A percentile compares a stretch with the other conserved stretches of the same genome.
phyloP scores from a whole-genome alignment of 768 basidiomycete species.

The Hirschioporus abietinus region DNA sequence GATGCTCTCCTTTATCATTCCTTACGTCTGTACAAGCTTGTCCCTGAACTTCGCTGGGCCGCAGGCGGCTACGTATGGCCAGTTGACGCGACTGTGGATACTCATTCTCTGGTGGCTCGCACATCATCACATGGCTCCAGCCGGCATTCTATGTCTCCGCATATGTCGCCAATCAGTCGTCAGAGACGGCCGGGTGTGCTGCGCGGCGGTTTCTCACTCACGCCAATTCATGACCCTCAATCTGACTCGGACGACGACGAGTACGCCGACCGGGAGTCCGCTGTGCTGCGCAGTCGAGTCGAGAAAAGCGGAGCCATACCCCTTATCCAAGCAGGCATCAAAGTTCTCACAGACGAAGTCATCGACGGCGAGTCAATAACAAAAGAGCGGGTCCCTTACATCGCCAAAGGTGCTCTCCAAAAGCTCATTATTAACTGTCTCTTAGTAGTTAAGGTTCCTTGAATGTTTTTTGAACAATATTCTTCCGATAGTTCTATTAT shows the following conservation, averaged over 20 bases:
- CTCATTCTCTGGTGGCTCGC: conserved; percentile 18
- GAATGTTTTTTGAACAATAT: conserved; percentile 15
- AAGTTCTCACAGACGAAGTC: conserved; percentile 50
- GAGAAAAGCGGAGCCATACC: conserved; percentile 65
- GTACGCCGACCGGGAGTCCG: conserved; percentile 21
- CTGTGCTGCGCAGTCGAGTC: conserved; percentile 45
- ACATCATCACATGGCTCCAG: neutral
- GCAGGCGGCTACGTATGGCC: conserved; percentile 85
- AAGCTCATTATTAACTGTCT: conserved; percentile 75
- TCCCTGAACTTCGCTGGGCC: conserved; percentile 72
- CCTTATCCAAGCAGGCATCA: conserved; percentile 57
- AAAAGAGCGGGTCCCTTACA: conserved; percentile 65
- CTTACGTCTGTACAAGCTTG: conserved; percentile 69
- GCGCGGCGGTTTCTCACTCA: neutral
- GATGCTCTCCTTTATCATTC: conserved; percentile 74
- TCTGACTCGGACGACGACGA: conserved; percentile 34
- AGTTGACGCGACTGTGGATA: conserved; percentile 62
- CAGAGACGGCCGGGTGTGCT: neutral
- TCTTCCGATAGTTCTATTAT: neutral
- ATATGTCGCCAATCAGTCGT: neutral
- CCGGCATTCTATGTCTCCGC: neutral
- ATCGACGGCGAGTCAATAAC: conserved; percentile 39
- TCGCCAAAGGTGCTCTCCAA: conserved; percentile 53
- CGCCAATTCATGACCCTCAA: neutral
- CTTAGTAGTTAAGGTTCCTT: conserved; percentile 64